phyloP scores from a whole-genome alignment of 495 filamentous ascomycete genomes.

The Aspergillus conjunctus region DNA sequence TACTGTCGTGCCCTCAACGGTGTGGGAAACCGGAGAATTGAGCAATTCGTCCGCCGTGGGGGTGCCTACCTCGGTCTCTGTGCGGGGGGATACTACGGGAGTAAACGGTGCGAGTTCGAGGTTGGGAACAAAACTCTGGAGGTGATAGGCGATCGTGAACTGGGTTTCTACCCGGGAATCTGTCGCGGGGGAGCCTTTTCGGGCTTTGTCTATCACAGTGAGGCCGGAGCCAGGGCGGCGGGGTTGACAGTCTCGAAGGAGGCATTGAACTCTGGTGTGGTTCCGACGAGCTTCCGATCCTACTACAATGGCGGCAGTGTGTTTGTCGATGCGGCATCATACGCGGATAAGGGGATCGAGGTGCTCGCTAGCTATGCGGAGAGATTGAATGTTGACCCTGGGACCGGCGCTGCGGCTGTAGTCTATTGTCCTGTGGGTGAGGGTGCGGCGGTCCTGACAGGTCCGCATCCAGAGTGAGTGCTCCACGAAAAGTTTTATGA shows the following conservation, averaged over 20 bases:
- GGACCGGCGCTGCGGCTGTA: conserved; percentile 70
- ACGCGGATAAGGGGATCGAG: conserved; percentile 66
- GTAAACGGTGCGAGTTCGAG: conserved; percentile 82
- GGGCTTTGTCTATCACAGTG: conserved; percentile 90
- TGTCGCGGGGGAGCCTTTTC: conserved; percentile 86
- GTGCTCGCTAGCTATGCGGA: conserved; percentile 81
- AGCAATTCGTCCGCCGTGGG: conserved; percentile 81
- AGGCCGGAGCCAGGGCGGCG: conserved; percentile 77
- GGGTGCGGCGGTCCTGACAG: conserved; percentile 79
- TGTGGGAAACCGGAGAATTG: conserved; percentile 79
- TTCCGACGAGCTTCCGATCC: conserved; percentile 66
- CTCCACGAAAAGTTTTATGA: not conserved
- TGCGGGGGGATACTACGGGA: conserved; percentile 92
- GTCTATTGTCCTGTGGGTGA: conserved; percentile 87
- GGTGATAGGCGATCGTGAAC: conserved; percentile 82
- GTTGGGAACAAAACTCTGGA: conserved; percentile 78
- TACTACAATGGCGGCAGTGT: conserved; percentile 97
- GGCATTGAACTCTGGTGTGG: conserved; percentile 52
- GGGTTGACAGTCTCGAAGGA: conserved; percentile 66
- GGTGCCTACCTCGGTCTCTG: conserved; percentile 89
- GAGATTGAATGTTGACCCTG: conserved; percentile 74
- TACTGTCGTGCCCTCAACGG: conserved; percentile 91
- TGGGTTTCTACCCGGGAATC: conserved; percentile 83
- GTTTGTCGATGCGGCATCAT: conserved; percentile 78
- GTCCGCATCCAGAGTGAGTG: conserved; percentile 91